These are phyloP conservation scores for Phyllostachys edulis DNA, from an alignment of 176 grass and related monocot species.

Conservation along the genomic window DNA sequence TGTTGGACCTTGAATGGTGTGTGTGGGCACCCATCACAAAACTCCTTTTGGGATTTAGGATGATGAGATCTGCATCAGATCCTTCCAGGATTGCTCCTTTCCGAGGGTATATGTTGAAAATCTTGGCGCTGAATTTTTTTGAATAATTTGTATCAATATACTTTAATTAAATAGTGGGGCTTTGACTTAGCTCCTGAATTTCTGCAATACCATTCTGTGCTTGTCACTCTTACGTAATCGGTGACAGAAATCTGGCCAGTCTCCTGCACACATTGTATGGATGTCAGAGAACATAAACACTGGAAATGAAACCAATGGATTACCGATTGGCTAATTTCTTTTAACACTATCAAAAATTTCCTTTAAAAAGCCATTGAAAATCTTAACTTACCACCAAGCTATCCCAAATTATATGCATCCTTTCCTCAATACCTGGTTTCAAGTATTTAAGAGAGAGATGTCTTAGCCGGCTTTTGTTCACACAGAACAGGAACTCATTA, in stretches of 20 bases:
- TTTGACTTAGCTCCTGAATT: neutral
- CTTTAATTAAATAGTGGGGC: neutral
- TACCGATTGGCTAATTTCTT: conserved; percentile 1
- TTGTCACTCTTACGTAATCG: conserved; percentile 86
- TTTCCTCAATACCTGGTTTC: conserved; percentile 80
- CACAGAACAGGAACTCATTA: neutral
- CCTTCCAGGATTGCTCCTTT: conserved; percentile 92
- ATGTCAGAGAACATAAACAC: conserved; percentile 25
- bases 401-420: conserved; percentile 97
- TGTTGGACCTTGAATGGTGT: conserved; percentile 86
- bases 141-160: conserved; percentile 11
- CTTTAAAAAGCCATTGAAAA: neutral
- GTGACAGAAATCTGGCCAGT: conserved; percentile 74
- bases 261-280: conserved; percentile 49
- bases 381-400: conserved; percentile 87
- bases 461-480: neutral
- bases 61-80: conserved; percentile 92
- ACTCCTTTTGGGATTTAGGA: conserved; percentile 76
- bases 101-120: conserved; percentile 86
- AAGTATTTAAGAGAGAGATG: conserved; percentile 22
- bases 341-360: neutral
- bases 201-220: conserved; percentile 74
- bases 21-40: conserved; percentile 58
- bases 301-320: conserved; percentile 8
- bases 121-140: conserved; percentile 65